Evolutionary conservation across 1,284 basidiomycete species (phyloP), one percentile per base, ranked within the genome.

Genomic region (Meripilus lineatus): DNA sequence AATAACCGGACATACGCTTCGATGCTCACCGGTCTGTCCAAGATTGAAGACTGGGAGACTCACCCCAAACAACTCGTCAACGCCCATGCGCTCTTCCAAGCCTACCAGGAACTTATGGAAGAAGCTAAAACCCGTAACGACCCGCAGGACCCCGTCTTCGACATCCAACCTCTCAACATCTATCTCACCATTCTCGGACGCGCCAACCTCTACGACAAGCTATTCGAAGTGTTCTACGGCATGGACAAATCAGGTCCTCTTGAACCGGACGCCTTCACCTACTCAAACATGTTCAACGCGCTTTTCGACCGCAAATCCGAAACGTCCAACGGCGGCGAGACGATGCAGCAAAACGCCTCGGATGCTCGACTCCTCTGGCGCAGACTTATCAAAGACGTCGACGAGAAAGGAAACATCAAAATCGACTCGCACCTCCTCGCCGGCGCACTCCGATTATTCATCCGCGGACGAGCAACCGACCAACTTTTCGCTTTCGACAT

Each of bases 221-320:
- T 86, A 17, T 84, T 86, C 49, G 85, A 89, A 50, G 75, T 87
- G 39, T 89, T 79, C 62, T 77, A 84, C 53, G 67, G 69, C 14
- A 62, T 88, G 57, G 77, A 80, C 43, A 54, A 70, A 10, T 68
- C 75, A 4, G 84, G 82, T 4, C 74, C 72, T 6, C 57, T 79
- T 8, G 67, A 76, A 1, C 75, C 85, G 2, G 67, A 81, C 50
- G 67, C 67, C 37, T 66, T 71, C 48, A 66, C 83, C 13, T 88
- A 75, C 57, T 74, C 79, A 3, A 70, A 75, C 44, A 74, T 89
- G 64, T 75, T 89, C 53, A 64, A 68, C 28, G 74, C 74, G 5
- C 66, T 86, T 4, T 34, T 63, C 58, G 32, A 55, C 47, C 61
- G 58, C 44, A 37, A 38, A 47, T 21, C 23, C 3, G 32, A 40